Evolutionary conservation across 257 asterid species (phyloP).

Genomic region (Rhazya stricta): DNA sequence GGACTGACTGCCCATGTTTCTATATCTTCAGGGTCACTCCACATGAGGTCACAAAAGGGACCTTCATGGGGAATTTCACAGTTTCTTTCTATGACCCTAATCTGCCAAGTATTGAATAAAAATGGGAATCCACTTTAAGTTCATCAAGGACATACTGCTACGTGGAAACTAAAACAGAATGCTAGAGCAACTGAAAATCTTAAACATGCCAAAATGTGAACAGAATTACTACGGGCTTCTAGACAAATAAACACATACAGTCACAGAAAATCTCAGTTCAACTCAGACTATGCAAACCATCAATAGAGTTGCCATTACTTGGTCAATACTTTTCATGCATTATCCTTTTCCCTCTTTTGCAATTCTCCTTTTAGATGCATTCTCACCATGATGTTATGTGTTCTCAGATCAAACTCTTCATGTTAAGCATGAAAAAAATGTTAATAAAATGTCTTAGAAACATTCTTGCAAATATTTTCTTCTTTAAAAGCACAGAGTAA

Average conservation of each 20-base stretch:
- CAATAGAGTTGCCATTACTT: neutral
- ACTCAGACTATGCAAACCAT: neutral
- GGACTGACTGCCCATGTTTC: constrained; percentile 99
- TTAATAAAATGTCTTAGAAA: too few species aligned
- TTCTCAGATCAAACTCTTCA: neutral
- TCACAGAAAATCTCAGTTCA: neutral
- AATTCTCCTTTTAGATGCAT: neutral
- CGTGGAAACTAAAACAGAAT: neutral
- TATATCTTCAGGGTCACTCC: constrained; percentile 99
- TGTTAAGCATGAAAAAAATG: neutral
- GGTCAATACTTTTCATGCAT: neutral
- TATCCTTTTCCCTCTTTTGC: neutral
- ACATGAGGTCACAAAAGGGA: constrained; percentile 98
- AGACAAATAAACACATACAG: neutral
- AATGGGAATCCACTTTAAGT: neutral
- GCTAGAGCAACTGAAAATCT: neutral
- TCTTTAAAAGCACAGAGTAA: neutral
- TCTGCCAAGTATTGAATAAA: constrained; percentile 41
- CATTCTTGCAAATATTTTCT: neutral
- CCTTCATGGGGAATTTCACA: constrained; percentile 99
- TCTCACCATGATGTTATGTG: neutral
- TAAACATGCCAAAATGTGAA: neutral
- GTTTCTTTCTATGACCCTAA: constrained; percentile 84
- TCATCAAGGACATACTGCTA: neutral
- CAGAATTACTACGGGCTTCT: neutral